Evolutionary conservation across 148 eudicot species (phyloP).

Genomic region (Vaccinium corymbosum): DNA sequence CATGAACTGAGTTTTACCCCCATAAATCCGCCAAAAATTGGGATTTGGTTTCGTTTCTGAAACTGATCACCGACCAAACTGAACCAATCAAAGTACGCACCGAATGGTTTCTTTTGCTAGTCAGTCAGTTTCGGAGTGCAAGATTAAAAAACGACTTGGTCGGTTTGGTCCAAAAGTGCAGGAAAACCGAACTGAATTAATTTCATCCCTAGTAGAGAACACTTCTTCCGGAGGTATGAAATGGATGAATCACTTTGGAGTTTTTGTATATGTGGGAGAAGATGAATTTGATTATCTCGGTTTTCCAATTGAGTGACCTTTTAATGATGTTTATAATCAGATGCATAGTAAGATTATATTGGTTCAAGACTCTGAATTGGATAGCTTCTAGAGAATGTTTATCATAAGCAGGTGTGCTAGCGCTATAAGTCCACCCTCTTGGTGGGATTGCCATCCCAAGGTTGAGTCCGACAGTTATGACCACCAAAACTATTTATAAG

Average conservation of each 20-base stretch:
- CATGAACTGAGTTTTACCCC: too few relatives aligned
- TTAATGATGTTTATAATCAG: background rate
- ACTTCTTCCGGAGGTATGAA: background rate
- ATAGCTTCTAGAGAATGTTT: background rate
- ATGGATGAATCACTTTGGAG: background rate
- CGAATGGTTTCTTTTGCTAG: too few relatives aligned
- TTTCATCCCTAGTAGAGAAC: background rate
- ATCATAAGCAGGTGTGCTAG: background rate
- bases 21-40: too few relatives aligned
- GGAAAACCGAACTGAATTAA: too few relatives aligned
- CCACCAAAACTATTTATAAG: background rate
- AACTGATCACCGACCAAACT: too few relatives aligned
- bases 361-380: background rate
- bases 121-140: too few relatives aligned
- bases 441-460: slow-evolving; percentile 1
- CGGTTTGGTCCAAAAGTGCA: too few relatives aligned
- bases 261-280: background rate
- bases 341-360: background rate
- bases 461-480: background rate
- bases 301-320: background rate
- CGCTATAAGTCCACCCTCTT: background rate
- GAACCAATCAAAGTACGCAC: too few relatives aligned
- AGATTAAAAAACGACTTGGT: too few relatives aligned
- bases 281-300: background rate
- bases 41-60: too few relatives aligned